phyloP scores from a whole-genome alignment of 352 stramenopile species.

The Globisporangium splendens region DNA sequence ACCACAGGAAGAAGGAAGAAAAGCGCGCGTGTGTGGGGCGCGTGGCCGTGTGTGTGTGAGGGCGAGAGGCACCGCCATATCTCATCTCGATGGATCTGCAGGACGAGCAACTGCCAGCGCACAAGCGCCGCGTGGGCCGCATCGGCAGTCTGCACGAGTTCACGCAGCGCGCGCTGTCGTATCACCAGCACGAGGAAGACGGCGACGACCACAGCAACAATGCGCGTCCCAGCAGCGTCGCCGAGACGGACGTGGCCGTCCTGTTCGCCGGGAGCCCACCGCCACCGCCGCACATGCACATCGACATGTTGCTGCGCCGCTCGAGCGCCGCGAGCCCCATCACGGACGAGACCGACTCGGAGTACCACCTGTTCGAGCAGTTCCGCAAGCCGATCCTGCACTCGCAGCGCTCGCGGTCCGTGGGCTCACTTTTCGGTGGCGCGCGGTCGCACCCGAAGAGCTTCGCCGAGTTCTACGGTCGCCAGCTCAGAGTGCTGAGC shows the following conservation, averaged over 20 bases:
- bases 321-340: conserved; percentile 14
- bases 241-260: neutral
- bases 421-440: conserved; percentile 64
- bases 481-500: conserved; percentile 63
- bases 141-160: conserved; percentile 82
- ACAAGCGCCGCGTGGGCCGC: conserved; percentile 64
- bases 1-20: too few relatives aligned
- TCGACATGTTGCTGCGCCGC: conserved; percentile 10
- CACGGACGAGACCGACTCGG: conserved; percentile 20
- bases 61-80: neutral
- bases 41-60: too few relatives aligned
- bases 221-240: neutral
- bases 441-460: conserved; percentile 33
- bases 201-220: conserved; percentile 18
- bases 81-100: conserved; percentile 8
- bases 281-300: neutral
- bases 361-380: conserved; percentile 26
- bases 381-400: conserved; percentile 11
- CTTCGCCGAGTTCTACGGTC: conserved; percentile 45
- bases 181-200: conserved; percentile 19
- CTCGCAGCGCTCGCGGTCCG: conserved; percentile 44
- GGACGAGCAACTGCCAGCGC: conserved; percentile 50
- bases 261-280: neutral
- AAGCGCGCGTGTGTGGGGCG: too few relatives aligned
- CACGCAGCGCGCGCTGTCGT: conserved; percentile 70